Evolutionary conservation across 257 asterid species (phyloP).

Genomic region (Cruciata laevipes): DNA sequence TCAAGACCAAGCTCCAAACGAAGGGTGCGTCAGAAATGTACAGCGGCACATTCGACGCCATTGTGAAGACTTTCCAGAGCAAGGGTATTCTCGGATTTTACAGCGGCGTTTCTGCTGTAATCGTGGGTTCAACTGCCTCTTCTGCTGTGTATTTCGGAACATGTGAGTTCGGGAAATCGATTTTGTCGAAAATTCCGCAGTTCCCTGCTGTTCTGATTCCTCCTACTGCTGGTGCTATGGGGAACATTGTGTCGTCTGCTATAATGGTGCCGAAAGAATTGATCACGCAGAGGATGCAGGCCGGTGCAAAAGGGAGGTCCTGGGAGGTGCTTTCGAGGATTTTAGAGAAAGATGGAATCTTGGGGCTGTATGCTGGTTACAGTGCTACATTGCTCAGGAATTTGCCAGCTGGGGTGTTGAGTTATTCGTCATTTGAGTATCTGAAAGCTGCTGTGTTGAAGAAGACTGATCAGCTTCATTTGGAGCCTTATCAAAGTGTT

Average conservation of each 20-base stretch:
- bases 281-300: conserved; percentile 94
- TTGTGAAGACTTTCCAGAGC: conserved; percentile 66
- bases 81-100: conserved; percentile 82
- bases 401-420: conserved; percentile 91
- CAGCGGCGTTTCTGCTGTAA: conserved; percentile 88
- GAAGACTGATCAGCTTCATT: conserved; percentile 30
- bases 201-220: conserved; percentile 77
- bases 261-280: conserved; percentile 95
- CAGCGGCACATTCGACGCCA: conserved; percentile 70
- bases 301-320: conserved; percentile 91
- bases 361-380: conserved; percentile 90
- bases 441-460: conserved; percentile 75
- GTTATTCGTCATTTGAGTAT: conserved; percentile 91
- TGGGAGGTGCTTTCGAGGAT: conserved; percentile 81
- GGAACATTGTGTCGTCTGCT: conserved; percentile 84
- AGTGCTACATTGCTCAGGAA: conserved; percentile 91
- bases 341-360: conserved; percentile 79
- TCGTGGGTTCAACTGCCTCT: conserved; percentile 88
- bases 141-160: conserved; percentile 98
- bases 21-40: conserved; percentile 89
- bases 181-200: conserved; percentile 47
- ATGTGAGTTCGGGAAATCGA: conserved; percentile 90
- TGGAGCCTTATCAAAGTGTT: conserved; percentile 91
- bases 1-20: conserved; percentile 94
- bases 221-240: conserved; percentile 99